Conservation (phyloP, 495 filamentous ascomycete species). For the Hyaloscypha hepaticicola region DNA sequence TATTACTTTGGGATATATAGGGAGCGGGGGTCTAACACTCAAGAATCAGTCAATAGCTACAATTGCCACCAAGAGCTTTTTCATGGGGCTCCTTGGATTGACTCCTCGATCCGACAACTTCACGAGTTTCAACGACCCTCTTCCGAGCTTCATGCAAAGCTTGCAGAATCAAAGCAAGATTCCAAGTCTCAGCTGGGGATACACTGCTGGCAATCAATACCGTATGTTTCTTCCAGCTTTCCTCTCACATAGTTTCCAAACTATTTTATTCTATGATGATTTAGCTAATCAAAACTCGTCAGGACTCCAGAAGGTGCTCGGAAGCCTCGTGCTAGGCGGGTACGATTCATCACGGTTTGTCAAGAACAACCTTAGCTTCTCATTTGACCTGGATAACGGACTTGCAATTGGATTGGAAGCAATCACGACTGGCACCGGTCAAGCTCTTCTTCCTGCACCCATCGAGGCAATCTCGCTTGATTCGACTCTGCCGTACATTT, state of each 20-base stretch:
- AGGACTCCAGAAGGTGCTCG: slow-evolving; percentile 43
- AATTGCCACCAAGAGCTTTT: slow-evolving; percentile 1
- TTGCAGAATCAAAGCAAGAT: not conserved
- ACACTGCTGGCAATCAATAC: slow-evolving; percentile 12
- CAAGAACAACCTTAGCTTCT: slow-evolving; percentile 46
- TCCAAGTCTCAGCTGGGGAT: slow-evolving; percentile 5
- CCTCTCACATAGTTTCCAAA: not conserved
- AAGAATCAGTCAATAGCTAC: slow-evolving; percentile 5
- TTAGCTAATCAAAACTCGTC: not conserved
- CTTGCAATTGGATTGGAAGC: slow-evolving; percentile 2
- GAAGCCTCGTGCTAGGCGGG: slow-evolving; percentile 52
- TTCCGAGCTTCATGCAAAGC: slow-evolving; percentile 9
- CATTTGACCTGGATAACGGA: slow-evolving; percentile 43
- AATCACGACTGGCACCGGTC: not conserved
- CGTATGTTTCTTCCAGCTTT: not conserved
- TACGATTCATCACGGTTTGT: slow-evolving; percentile 50
- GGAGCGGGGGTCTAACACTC: not conserved
- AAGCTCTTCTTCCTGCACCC: slow-evolving; percentile 32
- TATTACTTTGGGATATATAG: not conserved
- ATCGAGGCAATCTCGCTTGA: slow-evolving; percentile 45
- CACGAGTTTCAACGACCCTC: not conserved
- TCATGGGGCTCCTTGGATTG: slow-evolving; percentile 5
- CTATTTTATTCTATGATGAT: not conserved
- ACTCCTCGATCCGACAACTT: not conserved
- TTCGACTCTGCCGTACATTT: slow-evolving; percentile 53